Conservation (phyloP, 2,329 filamentous ascomycete genomes). For the Curvularia eragrostidis region DNA sequence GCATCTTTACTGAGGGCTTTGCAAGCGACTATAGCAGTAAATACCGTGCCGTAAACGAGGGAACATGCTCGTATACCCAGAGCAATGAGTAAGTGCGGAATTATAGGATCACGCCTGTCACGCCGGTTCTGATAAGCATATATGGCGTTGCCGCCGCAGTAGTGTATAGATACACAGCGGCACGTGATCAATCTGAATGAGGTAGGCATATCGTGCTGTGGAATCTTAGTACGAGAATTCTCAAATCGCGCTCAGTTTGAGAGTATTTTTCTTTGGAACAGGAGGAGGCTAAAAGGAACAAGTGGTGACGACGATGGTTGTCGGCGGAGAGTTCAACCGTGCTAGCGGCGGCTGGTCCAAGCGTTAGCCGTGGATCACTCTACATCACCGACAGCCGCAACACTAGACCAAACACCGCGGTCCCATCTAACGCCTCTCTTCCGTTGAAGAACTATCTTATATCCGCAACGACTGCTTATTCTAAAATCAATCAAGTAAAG, state of each 20-base stretch:
- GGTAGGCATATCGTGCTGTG: not conserved
- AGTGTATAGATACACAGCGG: too few species aligned
- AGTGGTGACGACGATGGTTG: not conserved
- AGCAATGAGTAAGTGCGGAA: not conserved
- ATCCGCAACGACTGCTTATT: constrained; percentile 4
- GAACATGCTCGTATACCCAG: not conserved
- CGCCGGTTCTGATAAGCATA: not conserved
- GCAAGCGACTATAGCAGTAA: not conserved
- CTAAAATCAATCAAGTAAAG: not conserved
- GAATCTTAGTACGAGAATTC: too few species aligned
- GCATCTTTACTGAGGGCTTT: too few species aligned
- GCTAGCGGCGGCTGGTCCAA: constrained; percentile 14
- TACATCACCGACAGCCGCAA: constrained; percentile 27
- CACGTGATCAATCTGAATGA: not conserved
- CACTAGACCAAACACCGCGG: constrained; percentile 22
- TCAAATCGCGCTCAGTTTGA: not conserved
- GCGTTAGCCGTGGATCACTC: constrained; percentile 21
- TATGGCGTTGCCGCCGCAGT: not conserved
- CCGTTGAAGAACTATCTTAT: not conserved
- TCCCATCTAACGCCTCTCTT: constrained; percentile 11
- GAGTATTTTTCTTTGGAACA: not conserved
- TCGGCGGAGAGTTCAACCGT: constrained; percentile 23
- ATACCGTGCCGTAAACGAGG: not conserved
- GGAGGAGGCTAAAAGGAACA: not conserved
- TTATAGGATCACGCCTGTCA: not conserved